Percentiles rank a stretch among this genome's conserved stretches.
Conservation (phyloP, 2,329 filamentous ascomycete species). For the Aspergillus nomiae region DNA sequence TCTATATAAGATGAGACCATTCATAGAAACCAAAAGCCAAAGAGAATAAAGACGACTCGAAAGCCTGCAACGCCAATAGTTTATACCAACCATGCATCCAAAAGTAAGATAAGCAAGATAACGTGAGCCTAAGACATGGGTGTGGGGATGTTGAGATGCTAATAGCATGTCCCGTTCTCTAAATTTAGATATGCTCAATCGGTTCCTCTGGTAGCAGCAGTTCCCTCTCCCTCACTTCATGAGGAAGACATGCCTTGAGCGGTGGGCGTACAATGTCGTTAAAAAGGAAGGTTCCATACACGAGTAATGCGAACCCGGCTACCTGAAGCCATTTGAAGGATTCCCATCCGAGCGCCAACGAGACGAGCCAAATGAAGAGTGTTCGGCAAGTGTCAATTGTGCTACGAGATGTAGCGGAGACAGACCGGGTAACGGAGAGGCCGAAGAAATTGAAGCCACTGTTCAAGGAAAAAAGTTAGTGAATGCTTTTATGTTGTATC, state of each 20-base stretch:
- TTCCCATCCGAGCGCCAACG: conserved; percentile 92
- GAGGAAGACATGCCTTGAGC: conserved; percentile 64
- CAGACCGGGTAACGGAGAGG: conserved; percentile 82
- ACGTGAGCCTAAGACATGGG: not conserved
- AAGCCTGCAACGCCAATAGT: not conserved
- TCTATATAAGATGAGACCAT: not conserved
- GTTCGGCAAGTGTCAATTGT: conserved; percentile 98
- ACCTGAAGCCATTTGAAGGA: conserved; percentile 97
- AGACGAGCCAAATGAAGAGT: conserved; percentile 93
- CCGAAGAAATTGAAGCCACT: conserved; percentile 99
- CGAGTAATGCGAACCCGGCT: conserved; percentile 79
- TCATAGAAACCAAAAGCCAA: not conserved
- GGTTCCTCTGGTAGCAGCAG: conserved; percentile 75
- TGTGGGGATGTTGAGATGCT: not conserved
- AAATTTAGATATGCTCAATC: conserved; percentile 66
- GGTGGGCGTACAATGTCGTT: conserved; percentile 91
- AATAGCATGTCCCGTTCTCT: not conserved
- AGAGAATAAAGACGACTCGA: not conserved
- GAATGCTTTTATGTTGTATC: not conserved
- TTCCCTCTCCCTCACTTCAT: conserved; percentile 55
- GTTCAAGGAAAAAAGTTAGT: conserved; percentile 16
- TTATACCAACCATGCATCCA: not conserved
- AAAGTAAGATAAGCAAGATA: not conserved
- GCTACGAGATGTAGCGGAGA: conserved; percentile 89
- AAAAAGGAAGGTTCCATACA: conserved; percentile 96